Conservation (phyloP, 2,329 filamentous ascomycete species). For the Diaporthe sp. region DNA sequence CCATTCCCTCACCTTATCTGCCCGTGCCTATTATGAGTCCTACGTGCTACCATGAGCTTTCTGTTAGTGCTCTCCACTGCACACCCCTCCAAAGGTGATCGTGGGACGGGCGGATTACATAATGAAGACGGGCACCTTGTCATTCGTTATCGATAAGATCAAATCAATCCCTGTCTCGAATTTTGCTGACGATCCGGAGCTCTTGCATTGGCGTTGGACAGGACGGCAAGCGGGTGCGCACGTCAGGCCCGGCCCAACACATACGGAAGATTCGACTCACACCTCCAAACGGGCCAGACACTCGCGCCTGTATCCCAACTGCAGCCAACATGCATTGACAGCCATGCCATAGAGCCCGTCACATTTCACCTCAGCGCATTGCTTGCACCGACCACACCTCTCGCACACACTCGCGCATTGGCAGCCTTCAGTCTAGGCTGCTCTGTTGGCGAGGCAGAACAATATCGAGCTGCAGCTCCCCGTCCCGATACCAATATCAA, state of each 20-base stretch:
- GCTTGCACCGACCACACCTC: neutral
- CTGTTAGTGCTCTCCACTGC: neutral
- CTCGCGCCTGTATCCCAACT: constrained; percentile 20
- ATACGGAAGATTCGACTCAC: neutral
- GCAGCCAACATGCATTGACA: constrained; percentile 39
- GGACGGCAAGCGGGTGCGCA: neutral
- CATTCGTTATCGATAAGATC: constrained; percentile 35
- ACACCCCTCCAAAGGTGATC: constrained; percentile 2
- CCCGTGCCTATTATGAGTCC: neutral
- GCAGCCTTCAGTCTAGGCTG: neutral
- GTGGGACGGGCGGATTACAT: constrained; percentile 12
- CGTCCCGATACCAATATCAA: neutral
- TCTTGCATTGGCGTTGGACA: constrained; percentile 37
- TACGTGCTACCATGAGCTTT: neutral
- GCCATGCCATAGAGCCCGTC: neutral
- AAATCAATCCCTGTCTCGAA: constrained; percentile 12
- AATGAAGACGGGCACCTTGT: neutral
- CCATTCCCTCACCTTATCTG: neutral
- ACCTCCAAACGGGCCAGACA: neutral
- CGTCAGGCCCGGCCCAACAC: neutral
- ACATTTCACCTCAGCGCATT: constrained; percentile 14
- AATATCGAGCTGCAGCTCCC: neutral
- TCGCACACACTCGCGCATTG: neutral
- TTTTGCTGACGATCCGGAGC: constrained; percentile 40
- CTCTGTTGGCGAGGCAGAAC: constrained; percentile 23